These are phyloP conservation scores for Penicillium psychrofluorescens DNA, from an alignment of 495 filamentous ascomycete genomes.

Conservation along the genomic window DNA sequence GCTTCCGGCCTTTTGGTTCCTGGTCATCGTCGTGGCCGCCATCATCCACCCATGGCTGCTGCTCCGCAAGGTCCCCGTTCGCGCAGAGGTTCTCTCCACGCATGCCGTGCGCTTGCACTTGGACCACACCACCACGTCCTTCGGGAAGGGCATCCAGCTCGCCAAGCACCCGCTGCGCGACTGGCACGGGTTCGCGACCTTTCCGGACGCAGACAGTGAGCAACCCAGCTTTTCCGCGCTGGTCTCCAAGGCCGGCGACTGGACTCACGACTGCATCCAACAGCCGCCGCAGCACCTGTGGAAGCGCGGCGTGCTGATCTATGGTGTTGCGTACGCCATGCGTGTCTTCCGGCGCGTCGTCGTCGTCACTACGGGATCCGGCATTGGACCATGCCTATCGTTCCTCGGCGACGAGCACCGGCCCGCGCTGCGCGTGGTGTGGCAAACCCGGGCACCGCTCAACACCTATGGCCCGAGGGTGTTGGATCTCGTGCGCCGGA, in stretches of 20 bases:
- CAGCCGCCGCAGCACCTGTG: constrained; percentile 45
- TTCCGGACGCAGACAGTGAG: constrained; percentile 35
- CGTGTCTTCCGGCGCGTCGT: constrained; percentile 61
- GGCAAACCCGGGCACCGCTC: constrained; percentile 48
- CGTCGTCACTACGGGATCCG: constrained; percentile 76
- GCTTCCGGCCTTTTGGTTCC: constrained; percentile 38
- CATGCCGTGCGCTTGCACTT: constrained; percentile 72
- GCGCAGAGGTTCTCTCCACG: constrained; percentile 55
- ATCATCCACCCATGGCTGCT: constrained; percentile 38
- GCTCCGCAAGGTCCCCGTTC: constrained; percentile 45
- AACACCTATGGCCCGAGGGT: constrained; percentile 48
- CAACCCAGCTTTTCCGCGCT: constrained; percentile 54
- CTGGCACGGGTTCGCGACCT: constrained; percentile 78
- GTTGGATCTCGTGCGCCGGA: constrained; percentile 38
- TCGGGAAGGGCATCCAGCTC: constrained; percentile 41
- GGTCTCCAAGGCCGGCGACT: constrained; percentile 78
- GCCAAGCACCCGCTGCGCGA: constrained; percentile 56
- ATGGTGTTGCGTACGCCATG: constrained; percentile 67
- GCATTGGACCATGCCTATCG: constrained; percentile 59
- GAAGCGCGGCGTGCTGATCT: constrained; percentile 46
- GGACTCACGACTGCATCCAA: constrained; percentile 60
- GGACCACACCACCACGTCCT: constrained; percentile 42
- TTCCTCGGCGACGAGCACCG: constrained; percentile 43
- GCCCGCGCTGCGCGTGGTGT: constrained; percentile 48
- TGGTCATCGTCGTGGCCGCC: constrained; percentile 28